Percentiles rank a stretch among this genome's conserved stretches.
phyloP scores from a whole-genome alignment of 108 stramenopile genomes.

The Asterionellopsis glacialis region DNA sequence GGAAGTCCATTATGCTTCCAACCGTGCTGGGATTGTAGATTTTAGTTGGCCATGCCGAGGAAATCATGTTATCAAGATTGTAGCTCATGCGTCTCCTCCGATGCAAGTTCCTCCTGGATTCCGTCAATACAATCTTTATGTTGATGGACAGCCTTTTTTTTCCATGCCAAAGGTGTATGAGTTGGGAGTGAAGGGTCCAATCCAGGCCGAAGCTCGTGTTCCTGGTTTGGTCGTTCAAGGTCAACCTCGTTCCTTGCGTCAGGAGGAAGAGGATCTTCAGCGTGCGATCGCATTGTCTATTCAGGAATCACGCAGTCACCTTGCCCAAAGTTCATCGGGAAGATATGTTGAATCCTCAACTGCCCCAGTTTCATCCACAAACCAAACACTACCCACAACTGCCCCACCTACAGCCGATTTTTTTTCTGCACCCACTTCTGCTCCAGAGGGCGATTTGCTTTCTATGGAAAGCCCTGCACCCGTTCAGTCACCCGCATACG shows the following conservation, averaged over 20 bases:
- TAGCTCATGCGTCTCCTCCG: slow-evolving; percentile 57
- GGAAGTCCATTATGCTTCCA: slow-evolving; percentile 67
- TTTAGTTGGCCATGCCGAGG: slow-evolving; percentile 40
- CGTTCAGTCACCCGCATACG: neutral
- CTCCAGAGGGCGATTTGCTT: slow-evolving; percentile 23
- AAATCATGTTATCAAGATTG: slow-evolving; percentile 49
- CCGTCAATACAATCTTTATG: slow-evolving; percentile 77
- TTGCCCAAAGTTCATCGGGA: slow-evolving; percentile 3
- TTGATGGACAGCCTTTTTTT: slow-evolving; percentile 82
- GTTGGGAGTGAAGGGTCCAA: slow-evolving; percentile 49
- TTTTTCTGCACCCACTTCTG: slow-evolving; percentile 4
- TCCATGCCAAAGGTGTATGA: slow-evolving; percentile 80
- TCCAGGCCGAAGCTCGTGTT: slow-evolving; percentile 45
- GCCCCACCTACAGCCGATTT: slow-evolving; percentile 9
- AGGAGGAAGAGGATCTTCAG: slow-evolving; percentile 70
- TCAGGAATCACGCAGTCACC: slow-evolving; percentile 31
- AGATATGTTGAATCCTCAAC: neutral
- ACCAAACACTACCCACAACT: neutral
- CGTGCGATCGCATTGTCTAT: slow-evolving; percentile 68
- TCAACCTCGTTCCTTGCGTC: neutral
- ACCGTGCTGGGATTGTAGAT: slow-evolving; percentile 46
- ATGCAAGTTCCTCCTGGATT: slow-evolving; percentile 50
- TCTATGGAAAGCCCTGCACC: slow-evolving; percentile 12
- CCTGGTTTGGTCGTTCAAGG: slow-evolving; percentile 22
- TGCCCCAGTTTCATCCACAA: neutral